Evolutionary conservation across 129 eudicot genomes (phyloP).

Genomic region (Flaveria trinervia): DNA sequence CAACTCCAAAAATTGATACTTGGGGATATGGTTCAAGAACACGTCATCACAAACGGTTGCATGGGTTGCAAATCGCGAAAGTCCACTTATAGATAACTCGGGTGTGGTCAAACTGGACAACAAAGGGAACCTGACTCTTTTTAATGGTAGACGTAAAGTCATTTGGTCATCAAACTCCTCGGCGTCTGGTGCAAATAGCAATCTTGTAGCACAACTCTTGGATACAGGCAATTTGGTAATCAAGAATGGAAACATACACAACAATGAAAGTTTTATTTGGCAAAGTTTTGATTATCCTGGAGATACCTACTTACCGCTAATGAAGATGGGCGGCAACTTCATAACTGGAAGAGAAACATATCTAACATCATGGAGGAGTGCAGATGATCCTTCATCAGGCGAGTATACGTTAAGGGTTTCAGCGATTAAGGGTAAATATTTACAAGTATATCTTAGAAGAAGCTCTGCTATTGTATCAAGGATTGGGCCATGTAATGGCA

Average conservation of each 20-base stretch:
- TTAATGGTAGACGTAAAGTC: constrained; percentile 2
- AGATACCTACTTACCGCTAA: neutral
- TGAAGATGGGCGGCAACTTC: neutral
- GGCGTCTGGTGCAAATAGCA: neutral
- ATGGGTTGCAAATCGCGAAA: constrained; percentile 36
- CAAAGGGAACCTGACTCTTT: constrained; percentile 21
- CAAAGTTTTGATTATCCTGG: constrained; percentile 32
- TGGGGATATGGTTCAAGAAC: constrained; percentile 30
- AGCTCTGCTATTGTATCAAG: constrained; percentile 20
- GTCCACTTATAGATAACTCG: constrained; percentile 13
- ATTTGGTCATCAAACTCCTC: constrained; percentile 39
- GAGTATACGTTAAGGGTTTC: constrained; percentile 1
- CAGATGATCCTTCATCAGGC: constrained; percentile 29
- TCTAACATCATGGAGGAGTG: constrained; percentile 28
- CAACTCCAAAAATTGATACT: constrained; percentile 22
- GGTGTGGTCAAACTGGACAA: constrained; percentile 25
- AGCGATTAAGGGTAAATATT: constrained; percentile 23
- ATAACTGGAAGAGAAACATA: neutral
- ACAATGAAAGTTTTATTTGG: neutral
- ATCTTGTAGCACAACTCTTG: constrained; percentile 27
- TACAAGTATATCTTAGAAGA: constrained; percentile 12
- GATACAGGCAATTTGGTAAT: constrained; percentile 36
- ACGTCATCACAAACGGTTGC: constrained; percentile 11
- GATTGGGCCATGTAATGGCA: constrained; percentile 23
- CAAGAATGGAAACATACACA: neutral